Evolutionary conservation across 352 stramenopile species (phyloP).

Genomic region (Phytopythium sindhum): DNA sequence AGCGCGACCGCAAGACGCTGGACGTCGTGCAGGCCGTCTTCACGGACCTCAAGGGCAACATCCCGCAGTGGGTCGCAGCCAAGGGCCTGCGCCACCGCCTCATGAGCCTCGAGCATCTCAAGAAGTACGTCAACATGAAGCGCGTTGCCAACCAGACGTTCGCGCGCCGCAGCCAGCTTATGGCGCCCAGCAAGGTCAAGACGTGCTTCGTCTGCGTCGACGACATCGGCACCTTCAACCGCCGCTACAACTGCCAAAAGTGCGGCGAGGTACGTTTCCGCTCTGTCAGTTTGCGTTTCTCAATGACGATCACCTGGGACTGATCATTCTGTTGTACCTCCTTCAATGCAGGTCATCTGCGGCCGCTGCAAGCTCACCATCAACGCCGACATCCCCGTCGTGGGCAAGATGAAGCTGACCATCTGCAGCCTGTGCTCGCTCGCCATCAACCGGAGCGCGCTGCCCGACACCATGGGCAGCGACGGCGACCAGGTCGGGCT

Average conservation of each 20-base stretch:
- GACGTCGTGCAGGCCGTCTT: slow-evolving; percentile 82
- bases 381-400: slow-evolving; percentile 76
- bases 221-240: slow-evolving; percentile 77
- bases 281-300: background rate
- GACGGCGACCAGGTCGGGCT: slow-evolving; percentile 24
- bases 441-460: slow-evolving; percentile 63
- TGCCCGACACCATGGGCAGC: slow-evolving; percentile 43
- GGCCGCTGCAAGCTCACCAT: slow-evolving; percentile 68
- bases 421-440: slow-evolving; percentile 80
- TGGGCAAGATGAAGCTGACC: slow-evolving; percentile 84
- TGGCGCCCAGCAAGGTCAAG: slow-evolving; percentile 64
- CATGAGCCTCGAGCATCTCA: slow-evolving; percentile 75
- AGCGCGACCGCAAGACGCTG: slow-evolving; percentile 64
- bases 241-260: slow-evolving; percentile 84
- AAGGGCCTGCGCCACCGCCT: slow-evolving; percentile 56
- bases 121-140: slow-evolving; percentile 83
- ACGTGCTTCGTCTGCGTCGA: slow-evolving; percentile 80
- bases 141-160: slow-evolving; percentile 73
- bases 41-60: slow-evolving; percentile 76
- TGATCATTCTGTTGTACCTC: background rate
- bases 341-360: slow-evolving; percentile 48
- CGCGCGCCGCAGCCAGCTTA: slow-evolving; percentile 57
- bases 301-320: slow-evolving; percentile 1
- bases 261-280: slow-evolving; percentile 51
- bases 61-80: slow-evolving; percentile 64